Conservation (phyloP, 1,139 yeast genomes). For the Trichomonascaceae sp. region DNA sequence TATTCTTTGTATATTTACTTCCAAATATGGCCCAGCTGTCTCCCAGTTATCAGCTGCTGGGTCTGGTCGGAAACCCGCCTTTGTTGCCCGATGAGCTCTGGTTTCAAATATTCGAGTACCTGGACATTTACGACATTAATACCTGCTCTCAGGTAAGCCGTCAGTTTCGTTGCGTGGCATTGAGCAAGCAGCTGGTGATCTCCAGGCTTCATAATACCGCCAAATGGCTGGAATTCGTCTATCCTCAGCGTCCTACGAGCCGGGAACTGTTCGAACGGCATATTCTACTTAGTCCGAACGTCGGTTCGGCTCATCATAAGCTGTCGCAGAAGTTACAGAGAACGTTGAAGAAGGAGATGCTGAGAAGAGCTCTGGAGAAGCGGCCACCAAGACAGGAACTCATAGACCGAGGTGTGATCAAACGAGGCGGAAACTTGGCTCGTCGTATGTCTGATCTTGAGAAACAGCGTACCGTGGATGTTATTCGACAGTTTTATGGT, state of each 20-base stretch:
- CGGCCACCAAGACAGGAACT: conserved; percentile 24
- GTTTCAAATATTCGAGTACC: conserved; percentile 18
- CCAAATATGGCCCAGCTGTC: not conserved
- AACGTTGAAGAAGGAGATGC: conserved; percentile 23
- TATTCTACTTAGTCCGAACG: conserved; percentile 23
- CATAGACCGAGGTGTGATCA: conserved; percentile 21
- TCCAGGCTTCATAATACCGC: conserved; percentile 19
- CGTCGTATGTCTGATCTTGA: conserved; percentile 20
- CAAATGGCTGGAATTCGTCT: conserved; percentile 19
- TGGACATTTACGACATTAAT: conserved; percentile 27
- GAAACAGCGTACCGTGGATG: conserved; percentile 21
- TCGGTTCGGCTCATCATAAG: conserved; percentile 20
- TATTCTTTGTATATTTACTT: not conserved
- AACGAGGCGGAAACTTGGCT: conserved; percentile 21
- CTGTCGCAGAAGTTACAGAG: conserved; percentile 22
- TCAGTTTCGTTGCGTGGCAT: conserved; percentile 22
- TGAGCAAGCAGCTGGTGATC: conserved; percentile 21
- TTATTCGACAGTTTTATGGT: conserved; percentile 19
- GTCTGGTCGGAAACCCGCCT: conserved; percentile 4
- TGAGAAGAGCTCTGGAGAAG: conserved; percentile 20
- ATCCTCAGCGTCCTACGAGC: conserved; percentile 22
- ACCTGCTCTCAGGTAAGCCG: conserved; percentile 19
- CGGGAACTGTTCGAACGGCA: conserved; percentile 23
- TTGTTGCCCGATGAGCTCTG: conserved; percentile 26
- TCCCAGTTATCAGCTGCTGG: not conserved